Base-by-base conservation (phyloP, 192 early-diverging fungal species). In the Gaertneriomyces sp. region DNA sequence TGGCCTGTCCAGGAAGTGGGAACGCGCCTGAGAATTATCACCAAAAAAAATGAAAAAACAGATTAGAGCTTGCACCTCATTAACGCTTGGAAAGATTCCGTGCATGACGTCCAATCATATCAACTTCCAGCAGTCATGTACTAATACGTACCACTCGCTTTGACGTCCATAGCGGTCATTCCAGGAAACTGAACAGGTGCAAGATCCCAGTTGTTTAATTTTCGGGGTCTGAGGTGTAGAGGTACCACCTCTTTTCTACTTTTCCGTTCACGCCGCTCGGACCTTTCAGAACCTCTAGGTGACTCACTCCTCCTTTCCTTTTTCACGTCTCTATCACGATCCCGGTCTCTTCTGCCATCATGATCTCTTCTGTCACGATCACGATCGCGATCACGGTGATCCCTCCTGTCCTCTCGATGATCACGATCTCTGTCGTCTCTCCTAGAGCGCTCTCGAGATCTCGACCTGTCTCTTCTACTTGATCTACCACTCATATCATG, bases 191-290 rank as follows among this genome's bases (percentile, higher is more conserved):
- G 94, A 8, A 84, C 80, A 42, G 96, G 96, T 8, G 92, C 77
- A 55, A 90, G 75, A 78, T 98, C 96, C 96, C 96, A 98, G 72
- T 90, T 85, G 60, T 87, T 86, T 39, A 96, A 83, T 72, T 91
- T 93, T 16, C 88, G 79, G 12, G 74, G 75, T 57, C 92, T 73
- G 65, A 88, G 78, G 67, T 94, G 88, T 17, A 98, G 68, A 12
- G 96, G 95, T 25, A 88, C 74, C 6, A 89, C 53, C 14, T 47
- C 50, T 8, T 60, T 25, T 38, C 46, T 60, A 49, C 61, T 39
- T 38, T 33, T 61, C 46, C 44, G 49, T 14, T 17, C 14, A 16
- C 60, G 65, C 19, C 42, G 55, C 17, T 64, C 63, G 40, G 61
- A 44, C 50, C 66, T 66, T 20, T 45, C 69, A 5, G 40, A 8